phyloP scores from a whole-genome alignment of 2,329 filamentous ascomycete species.

The Graphilbum ipis-grandicollis region DNA sequence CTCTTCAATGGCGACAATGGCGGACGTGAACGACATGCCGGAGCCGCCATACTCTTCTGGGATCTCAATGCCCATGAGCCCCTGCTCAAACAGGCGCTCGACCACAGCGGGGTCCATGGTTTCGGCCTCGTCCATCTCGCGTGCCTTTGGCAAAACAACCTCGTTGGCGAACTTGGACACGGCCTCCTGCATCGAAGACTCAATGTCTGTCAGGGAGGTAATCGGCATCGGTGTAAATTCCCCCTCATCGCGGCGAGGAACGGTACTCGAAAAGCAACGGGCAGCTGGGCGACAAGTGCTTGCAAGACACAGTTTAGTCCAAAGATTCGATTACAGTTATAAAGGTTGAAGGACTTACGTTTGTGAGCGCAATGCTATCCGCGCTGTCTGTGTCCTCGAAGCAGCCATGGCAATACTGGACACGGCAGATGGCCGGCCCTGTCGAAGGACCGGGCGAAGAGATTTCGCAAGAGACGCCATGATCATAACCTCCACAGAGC shows the following conservation, averaged over 20 bases:
- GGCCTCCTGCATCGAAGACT: constrained; percentile 73
- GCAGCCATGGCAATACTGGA: too few species aligned
- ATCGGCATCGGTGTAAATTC: constrained; percentile 82
- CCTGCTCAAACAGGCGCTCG: constrained; percentile 91
- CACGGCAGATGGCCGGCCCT: too few species aligned
- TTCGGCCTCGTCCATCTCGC: constrained; percentile 96
- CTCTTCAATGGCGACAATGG: constrained; percentile 94
- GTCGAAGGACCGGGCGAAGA: too few species aligned
- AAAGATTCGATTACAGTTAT: too few species aligned
- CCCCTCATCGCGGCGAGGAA: constrained; percentile 44
- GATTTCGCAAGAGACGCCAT: too few species aligned
- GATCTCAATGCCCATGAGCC: constrained; percentile 93
- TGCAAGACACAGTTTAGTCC: too few species aligned
- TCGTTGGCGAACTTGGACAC: constrained; percentile 86
- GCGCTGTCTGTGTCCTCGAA: too few species aligned
- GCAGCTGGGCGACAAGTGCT: constrained; percentile 4
- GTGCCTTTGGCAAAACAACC: constrained; percentile 73
- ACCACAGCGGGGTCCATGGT: constrained; percentile 77
- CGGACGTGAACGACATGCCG: constrained; percentile 96
- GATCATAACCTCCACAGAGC: too few species aligned
- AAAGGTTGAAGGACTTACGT: too few species aligned
- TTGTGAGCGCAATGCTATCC: too few species aligned
- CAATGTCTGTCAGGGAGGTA: constrained; percentile 78
- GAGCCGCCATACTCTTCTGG: constrained; percentile 93
- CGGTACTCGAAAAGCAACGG: constrained; percentile 44